phyloP scores from a whole-genome alignment of 2,329 filamentous ascomycete species.

The Tolypocladium ophioglossoides region DNA sequence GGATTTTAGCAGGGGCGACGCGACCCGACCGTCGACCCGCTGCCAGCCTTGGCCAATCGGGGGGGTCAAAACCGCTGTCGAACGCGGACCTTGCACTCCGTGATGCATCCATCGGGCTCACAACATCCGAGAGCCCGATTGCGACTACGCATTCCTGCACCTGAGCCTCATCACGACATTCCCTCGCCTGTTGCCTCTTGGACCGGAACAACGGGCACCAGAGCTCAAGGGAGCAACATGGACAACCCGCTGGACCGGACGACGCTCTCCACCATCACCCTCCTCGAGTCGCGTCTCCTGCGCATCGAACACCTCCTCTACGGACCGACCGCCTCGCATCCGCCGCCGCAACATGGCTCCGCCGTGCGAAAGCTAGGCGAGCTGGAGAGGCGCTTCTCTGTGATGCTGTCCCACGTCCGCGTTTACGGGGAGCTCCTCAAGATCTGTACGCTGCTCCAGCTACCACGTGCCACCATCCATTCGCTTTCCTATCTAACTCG shows the following conservation, averaged over 20 bases:
- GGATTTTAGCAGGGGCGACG: not conserved
- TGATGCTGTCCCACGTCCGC: slow-evolving; percentile 37
- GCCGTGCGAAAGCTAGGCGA: slow-evolving; percentile 34
- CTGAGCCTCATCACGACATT: not conserved
- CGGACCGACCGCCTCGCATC: slow-evolving; percentile 27
- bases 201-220: not conserved
- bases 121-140: not conserved
- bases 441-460: slow-evolving; percentile 38
- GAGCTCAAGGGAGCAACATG: slow-evolving; percentile 9
- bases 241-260: slow-evolving; percentile 36
- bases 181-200: not conserved
- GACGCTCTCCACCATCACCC: slow-evolving; percentile 41
- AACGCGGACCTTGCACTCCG: too few relatives aligned
- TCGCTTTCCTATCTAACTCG: not conserved
- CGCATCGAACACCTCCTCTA: slow-evolving; percentile 50
- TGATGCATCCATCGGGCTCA: not conserved
- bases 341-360: slow-evolving; percentile 25
- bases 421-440: slow-evolving; percentile 50
- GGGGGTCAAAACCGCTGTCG: not conserved
- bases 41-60: not conserved
- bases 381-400: slow-evolving; percentile 42
- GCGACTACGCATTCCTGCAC: not conserved
- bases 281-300: slow-evolving; percentile 47
- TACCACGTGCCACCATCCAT: not conserved
- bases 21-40: not conserved